Evolutionary conservation across 495 filamentous ascomycete species (phyloP), one percentile per base, ranked within the genome.

Genomic region (Cairneyella variabilis): DNA sequence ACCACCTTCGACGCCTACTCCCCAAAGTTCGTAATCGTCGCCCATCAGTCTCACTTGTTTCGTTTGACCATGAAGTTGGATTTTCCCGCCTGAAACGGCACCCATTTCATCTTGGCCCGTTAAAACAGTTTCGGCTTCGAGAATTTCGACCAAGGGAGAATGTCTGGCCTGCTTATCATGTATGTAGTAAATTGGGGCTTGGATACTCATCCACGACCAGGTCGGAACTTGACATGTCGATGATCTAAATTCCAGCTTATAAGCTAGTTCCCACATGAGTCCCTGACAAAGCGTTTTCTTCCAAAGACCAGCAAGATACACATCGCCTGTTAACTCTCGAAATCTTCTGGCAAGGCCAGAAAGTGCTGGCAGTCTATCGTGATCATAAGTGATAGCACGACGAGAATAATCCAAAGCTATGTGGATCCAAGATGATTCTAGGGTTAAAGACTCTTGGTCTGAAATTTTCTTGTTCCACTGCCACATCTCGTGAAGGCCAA

Each of bases 241-340:
- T 45, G 42, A 25, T 45, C 42, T 14, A 45, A 21, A 10, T 21
- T 45, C 16, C 42, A 45, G 9, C 17, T 7, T 25, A 6, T 6
- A 12, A 6, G 11, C 3, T 32, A 17, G n/a, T 4, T 34, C 8
- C 45, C 27, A 48, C 45, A 48, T 48, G 11, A 48, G 27, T 25
- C 45, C 45, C 27, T 30, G 45, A 21, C 45, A 48, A 36, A 48
- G 45, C 10, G 27, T 34, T 30, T 17, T 17, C 34, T 42, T 41
- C 48, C 48, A 51, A 25, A 51, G 48, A 22, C 48, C 48, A 27
- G 48, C 48, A 39, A 51, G 48, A 41, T 51, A 51, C 23, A 26
- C n/a, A 27, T 51, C 48, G 8, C 48, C 48, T 40, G 37, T 39
- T 18, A 42, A 20, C 5, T 51, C 48, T 23, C 21, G 34, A 28